phyloP scores from a whole-genome alignment of 2,329 filamentous ascomycete genomes.

The Colletotrichum sidae region DNA sequence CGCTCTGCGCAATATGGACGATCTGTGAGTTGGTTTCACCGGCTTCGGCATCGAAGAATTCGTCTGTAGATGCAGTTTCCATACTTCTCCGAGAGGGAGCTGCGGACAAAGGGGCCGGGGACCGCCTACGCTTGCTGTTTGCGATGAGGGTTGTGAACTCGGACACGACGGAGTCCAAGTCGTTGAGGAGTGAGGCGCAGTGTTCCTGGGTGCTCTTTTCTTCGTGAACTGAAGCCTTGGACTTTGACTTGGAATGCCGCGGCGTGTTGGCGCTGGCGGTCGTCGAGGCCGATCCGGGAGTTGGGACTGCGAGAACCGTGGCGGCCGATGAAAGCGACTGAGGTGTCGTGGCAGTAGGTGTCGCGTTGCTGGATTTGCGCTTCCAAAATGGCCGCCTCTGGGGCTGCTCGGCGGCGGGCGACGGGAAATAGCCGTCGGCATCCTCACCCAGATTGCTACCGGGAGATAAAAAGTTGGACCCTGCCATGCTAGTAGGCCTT shows the following conservation, averaged over 20 bases:
- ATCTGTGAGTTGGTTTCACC: conserved; percentile 74
- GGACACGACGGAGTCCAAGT: conserved; percentile 84
- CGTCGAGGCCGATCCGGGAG: conserved; percentile 50
- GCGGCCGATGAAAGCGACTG: conserved; percentile 49
- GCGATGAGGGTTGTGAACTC: conserved; percentile 84
- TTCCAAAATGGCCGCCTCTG: conserved; percentile 84
- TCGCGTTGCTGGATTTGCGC: conserved; percentile 78
- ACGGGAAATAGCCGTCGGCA: conserved; percentile 66
- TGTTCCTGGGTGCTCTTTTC: conserved; percentile 82
- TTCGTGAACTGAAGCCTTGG: conserved; percentile 56
- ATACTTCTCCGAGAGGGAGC: conserved; percentile 71
- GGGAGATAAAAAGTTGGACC: conserved; percentile 52
- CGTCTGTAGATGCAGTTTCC: conserved; percentile 83
- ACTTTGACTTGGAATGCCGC: conserved; percentile 49
- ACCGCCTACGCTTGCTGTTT: conserved; percentile 82
- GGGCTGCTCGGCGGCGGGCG: conserved; percentile 54
- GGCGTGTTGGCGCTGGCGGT: conserved; percentile 46
- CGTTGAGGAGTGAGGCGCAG: conserved; percentile 83
- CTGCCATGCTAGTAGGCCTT: conserved; percentile 60
- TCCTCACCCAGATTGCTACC: conserved; percentile 53
- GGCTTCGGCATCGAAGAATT: conserved; percentile 94
- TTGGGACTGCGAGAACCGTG: conserved; percentile 56
- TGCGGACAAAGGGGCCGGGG: conserved; percentile 62
- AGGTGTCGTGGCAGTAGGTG: conserved; percentile 58
- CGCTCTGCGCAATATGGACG: conserved; percentile 78